These are phyloP conservation scores for Candida methanosorbosa DNA, from an alignment of 805 yeast genomes.

Conservation along the genomic window DNA sequence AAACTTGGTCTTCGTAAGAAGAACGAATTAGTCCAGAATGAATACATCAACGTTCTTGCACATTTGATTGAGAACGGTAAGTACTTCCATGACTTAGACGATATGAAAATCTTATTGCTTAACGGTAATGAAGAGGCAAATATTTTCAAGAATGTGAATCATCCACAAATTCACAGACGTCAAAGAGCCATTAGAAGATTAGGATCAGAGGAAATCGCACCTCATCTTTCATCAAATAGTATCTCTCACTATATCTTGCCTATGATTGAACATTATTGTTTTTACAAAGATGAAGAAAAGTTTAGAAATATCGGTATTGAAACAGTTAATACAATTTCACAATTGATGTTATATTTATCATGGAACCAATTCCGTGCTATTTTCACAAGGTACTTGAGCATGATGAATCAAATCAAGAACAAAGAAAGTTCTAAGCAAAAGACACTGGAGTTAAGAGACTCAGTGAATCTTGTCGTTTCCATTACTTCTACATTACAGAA, in stretches of 20 bases:
- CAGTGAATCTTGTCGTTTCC: constrained; percentile 50
- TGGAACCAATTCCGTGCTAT: constrained; percentile 81
- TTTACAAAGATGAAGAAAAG: constrained; percentile 51
- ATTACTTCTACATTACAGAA: constrained; percentile 37
- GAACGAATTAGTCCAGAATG: constrained; percentile 57
- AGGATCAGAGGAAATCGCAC: constrained; percentile 33
- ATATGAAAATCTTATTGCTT: constrained; percentile 55
- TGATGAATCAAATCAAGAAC: constrained; percentile 11
- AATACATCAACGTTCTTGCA: constrained; percentile 57
- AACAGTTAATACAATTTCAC: constrained; percentile 53
- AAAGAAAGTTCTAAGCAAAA: constrained; percentile 16
- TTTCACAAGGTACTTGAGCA: constrained; percentile 51
- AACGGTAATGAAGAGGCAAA: constrained; percentile 77
- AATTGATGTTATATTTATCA: constrained; percentile 45
- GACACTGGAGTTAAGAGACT: constrained; percentile 39
- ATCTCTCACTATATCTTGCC: constrained; percentile 81
- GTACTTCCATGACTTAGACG: constrained; percentile 41
- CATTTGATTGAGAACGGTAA: constrained; percentile 46
- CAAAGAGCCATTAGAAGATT: constrained; percentile 73
- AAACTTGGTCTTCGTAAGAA: constrained; percentile 57
- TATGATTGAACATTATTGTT: constrained; percentile 72
- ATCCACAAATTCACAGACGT: constrained; percentile 80
- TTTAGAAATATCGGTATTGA: constrained; percentile 56
- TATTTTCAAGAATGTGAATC: constrained; percentile 50
- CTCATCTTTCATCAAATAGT: constrained; percentile 40